phyloP scores from a whole-genome alignment of 805 yeast species.

The Zygosaccharomyces rouxii region DNA sequence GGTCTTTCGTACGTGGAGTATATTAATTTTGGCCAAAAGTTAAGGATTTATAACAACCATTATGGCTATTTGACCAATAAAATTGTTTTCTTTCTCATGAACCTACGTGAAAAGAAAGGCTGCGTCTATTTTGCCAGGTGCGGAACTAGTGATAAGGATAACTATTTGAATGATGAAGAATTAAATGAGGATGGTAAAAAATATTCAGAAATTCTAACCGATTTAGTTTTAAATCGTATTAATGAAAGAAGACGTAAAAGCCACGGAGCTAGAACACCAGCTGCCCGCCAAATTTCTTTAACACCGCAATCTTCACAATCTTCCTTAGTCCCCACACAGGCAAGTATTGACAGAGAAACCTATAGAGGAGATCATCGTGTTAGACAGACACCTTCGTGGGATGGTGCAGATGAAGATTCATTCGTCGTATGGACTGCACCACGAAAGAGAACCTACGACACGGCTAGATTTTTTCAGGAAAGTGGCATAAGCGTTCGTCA shows the following conservation, averaged over 20 bases:
- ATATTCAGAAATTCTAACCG: conserved; percentile 62
- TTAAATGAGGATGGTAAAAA: conserved; percentile 66
- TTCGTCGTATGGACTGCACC: conserved; percentile 95
- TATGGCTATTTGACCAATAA: conserved; percentile 87
- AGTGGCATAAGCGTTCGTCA: conserved; percentile 63
- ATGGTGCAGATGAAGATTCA: conserved; percentile 55
- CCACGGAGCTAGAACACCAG: conserved; percentile 11
- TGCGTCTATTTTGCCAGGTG: conserved; percentile 91
- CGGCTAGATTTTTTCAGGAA: conserved; percentile 64
- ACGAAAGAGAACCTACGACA: conserved; percentile 74
- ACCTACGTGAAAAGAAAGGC: conserved; percentile 80
- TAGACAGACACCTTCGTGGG: conserved; percentile 43
- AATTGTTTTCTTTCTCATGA: conserved; percentile 89
- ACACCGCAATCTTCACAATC: conserved; percentile 13
- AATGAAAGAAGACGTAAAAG: conserved; percentile 27
- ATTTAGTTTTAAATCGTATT: conserved; percentile 44
- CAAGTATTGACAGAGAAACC: conserved; percentile 23
- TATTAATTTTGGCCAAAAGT: conserved; percentile 83
- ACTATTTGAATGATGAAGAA: conserved; percentile 74
- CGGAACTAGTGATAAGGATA: conserved; percentile 45
- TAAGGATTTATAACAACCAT: conserved; percentile 73
- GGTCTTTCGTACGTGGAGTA: conserved; percentile 74
- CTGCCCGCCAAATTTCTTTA: conserved; percentile 9
- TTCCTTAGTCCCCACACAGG: conserved; percentile 29
- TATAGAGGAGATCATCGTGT: conserved; percentile 24